Conservation (phyloP, 768 basidiomycete genomes). For the Agrocybe chaxingu region DNA sequence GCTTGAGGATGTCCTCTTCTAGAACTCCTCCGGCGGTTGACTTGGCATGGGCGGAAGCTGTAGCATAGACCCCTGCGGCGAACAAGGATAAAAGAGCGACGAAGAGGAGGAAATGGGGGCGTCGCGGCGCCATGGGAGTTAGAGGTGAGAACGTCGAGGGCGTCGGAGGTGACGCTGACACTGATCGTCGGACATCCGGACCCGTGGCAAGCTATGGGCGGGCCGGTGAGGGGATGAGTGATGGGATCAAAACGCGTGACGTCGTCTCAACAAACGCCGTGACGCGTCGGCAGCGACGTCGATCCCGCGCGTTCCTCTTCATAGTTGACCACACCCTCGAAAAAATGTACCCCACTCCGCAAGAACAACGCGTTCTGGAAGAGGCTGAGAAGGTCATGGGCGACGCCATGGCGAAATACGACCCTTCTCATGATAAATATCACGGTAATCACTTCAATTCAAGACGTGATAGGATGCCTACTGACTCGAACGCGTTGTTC, state of each 20-base stretch:
- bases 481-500: background rate
- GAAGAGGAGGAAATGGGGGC: constrained; percentile 24
- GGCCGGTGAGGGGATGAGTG: too few species aligned
- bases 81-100: constrained; percentile 42
- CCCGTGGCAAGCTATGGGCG: constrained; percentile 18
- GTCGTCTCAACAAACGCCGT: too few species aligned
- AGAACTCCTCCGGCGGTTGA: constrained; percentile 3
- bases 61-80: constrained; percentile 14
- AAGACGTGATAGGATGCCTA: background rate
- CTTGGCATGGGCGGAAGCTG: constrained; percentile 4
- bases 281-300: too few species aligned
- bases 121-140: constrained; percentile 26
- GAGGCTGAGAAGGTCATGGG: constrained; percentile 70
- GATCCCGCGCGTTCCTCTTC: background rate
- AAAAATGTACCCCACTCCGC: constrained; percentile 46
- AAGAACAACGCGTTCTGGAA: constrained; percentile 49
- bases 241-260: background rate
- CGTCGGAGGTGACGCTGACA: background rate
- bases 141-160: constrained; percentile 6
- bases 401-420: constrained; percentile 72
- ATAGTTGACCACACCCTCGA: constrained; percentile 10
- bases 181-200: constrained; percentile 1
- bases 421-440: constrained; percentile 76
- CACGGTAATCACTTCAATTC: constrained; percentile 45
- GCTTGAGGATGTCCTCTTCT: constrained; percentile 3